These are phyloP conservation scores for Incumbomyces delicatus DNA, from an alignment of 2,329 filamentous ascomycete species.

Conservation along the genomic window DNA sequence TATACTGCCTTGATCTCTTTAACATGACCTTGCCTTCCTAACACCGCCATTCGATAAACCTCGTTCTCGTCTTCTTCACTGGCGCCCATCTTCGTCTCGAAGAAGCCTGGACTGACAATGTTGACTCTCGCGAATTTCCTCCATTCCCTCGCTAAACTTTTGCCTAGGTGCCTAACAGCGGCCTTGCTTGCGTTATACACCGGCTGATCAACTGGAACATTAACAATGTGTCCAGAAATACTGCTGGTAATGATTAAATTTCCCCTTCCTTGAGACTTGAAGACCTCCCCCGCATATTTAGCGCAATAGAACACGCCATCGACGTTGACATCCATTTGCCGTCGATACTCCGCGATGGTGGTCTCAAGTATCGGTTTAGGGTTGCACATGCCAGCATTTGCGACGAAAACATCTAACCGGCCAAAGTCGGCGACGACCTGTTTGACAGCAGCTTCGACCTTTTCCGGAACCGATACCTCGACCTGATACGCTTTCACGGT, in stretches of 20 bases:
- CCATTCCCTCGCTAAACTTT: slow-evolving; percentile 48
- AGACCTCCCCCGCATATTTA: slow-evolving; percentile 36
- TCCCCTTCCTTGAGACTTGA: slow-evolving; percentile 35
- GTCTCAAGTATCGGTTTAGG: slow-evolving; percentile 48
- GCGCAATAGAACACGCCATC: slow-evolving; percentile 40
- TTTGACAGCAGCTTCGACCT: slow-evolving; percentile 21
- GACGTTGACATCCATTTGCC: slow-evolving; percentile 46
- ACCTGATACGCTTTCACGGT: slow-evolving; percentile 28
- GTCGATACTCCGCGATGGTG: slow-evolving; percentile 42
- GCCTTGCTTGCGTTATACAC: slow-evolving; percentile 51
- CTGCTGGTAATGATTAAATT: slow-evolving; percentile 45
- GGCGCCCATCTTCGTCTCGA: slow-evolving; percentile 48
- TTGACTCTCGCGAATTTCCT: slow-evolving; percentile 49
- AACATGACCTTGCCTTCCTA: slow-evolving; percentile 31
- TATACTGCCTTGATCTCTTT: slow-evolving; percentile 41
- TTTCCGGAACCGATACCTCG: slow-evolving; percentile 23
- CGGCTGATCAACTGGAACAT: slow-evolving; percentile 45
- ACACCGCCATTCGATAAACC: slow-evolving; percentile 40
- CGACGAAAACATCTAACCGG: slow-evolving; percentile 36
- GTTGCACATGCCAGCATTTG: slow-evolving; percentile 42
- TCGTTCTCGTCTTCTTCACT: slow-evolving; percentile 36
- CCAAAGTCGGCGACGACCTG: slow-evolving; percentile 32
- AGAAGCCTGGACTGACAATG: slow-evolving; percentile 45
- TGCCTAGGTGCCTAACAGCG: slow-evolving; percentile 47
- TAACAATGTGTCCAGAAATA: slow-evolving; percentile 43